Base-by-base conservation (phyloP, 2,329 filamentous ascomycete genomes). In the Capronia americana region DNA sequence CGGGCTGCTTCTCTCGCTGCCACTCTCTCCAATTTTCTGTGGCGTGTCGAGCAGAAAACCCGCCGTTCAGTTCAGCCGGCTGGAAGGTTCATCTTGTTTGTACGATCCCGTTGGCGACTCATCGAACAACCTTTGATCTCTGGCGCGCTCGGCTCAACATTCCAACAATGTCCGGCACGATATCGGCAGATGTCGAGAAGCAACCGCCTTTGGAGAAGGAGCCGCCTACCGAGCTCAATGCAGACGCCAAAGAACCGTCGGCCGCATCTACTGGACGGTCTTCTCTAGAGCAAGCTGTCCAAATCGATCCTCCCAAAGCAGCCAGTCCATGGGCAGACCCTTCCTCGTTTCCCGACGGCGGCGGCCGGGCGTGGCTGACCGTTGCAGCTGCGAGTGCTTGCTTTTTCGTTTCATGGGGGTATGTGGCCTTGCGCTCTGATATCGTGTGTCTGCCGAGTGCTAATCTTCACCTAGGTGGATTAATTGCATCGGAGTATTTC, bases 311-410 rank as follows among this genome's bases (percentile, higher is more conserved):
- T 41, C 30, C 64, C 24, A 70, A 70, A 59, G 20, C 59, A 7
- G 62, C 63, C 38, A 70, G 64, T 48, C 69, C 69, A 17, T 69
- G 66, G 69, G 50, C 60, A 26, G 79, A 78, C 61, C 82, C 83
- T 6, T 75, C 76, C n/a, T 83, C 85, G 68, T 87, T 87, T 64
- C 87, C 87, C 0, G 87, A 89, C 71, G 87, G 87, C 48, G 87
- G 87, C 2, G 53, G 74, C 2, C 77, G 84, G 68, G 87, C 87
- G 8, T 88, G 86, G 85, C 78, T 86, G 8, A 83, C 84, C 1
- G 86, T 89, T 70, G 70, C 81, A 0, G 84, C 83, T 32, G 79
- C 76, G 0, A 83, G 79, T 72, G 80, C 77, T 30, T 79, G 77
- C 60, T 69, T 84, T 55, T 85, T 85, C 70, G 79, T 79, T 61